Conservation (phyloP, 2,329 filamentous ascomycete genomes). For the Fusarium mexicanum region DNA sequence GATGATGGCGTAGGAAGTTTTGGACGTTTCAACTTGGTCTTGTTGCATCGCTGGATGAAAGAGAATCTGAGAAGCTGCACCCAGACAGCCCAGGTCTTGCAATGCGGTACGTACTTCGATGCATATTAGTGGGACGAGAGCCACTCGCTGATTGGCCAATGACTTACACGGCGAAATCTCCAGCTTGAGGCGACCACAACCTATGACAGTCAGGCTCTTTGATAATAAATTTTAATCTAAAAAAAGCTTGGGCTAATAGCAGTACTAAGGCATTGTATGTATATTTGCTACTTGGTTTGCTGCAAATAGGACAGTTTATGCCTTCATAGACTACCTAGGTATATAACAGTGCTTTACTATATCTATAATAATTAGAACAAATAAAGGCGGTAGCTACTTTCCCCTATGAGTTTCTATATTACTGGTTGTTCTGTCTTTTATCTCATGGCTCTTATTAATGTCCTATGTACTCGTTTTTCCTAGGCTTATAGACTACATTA, state of each 20-base stretch:
- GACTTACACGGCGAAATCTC: conserved; percentile 1
- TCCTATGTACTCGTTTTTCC: not conserved
- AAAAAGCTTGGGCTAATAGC: not conserved
- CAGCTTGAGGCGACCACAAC: not conserved
- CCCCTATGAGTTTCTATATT: not conserved
- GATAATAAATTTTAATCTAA: not conserved
- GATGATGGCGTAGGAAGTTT: conserved; percentile 23
- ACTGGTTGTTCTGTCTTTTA: not conserved
- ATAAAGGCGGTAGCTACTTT: not conserved
- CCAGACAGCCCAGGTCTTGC: not conserved
- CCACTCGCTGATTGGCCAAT: conserved; percentile 7
- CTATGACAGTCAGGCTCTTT: not conserved
- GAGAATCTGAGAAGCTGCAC: conserved; percentile 31
- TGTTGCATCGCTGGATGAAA: conserved; percentile 31
- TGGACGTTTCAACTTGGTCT: conserved; percentile 37
- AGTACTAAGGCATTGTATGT: not conserved
- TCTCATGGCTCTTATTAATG: not conserved
- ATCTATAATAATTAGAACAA: too few species aligned
- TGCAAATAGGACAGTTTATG: not conserved
- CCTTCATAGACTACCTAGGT: too few species aligned
- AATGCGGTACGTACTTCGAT: conserved; percentile 18
- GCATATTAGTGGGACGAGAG: not conserved
- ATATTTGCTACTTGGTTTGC: not conserved
- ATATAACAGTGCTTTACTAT: too few species aligned
- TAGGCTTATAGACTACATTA: not conserved